These are phyloP conservation scores for Phytopythium chamaehyphon DNA, from an alignment of 352 stramenopile genomes.

Conservation along the genomic window DNA sequence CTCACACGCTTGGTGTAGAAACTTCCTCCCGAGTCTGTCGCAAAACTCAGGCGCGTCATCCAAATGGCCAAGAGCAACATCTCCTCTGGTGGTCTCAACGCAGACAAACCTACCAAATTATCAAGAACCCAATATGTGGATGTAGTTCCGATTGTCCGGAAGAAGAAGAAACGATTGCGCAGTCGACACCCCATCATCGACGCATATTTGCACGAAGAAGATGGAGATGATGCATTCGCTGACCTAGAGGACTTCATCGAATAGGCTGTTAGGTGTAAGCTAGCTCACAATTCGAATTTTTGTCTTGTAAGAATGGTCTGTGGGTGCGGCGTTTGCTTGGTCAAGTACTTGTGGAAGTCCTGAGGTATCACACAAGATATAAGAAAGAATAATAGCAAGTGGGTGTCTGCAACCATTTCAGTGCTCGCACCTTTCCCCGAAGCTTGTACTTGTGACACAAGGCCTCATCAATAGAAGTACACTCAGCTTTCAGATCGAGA, in stretches of 20 bases:
- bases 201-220: slow-evolving; percentile 69
- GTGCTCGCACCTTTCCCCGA: slow-evolving; percentile 44
- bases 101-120: slow-evolving; percentile 7
- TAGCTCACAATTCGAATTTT: slow-evolving; percentile 29
- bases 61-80: slow-evolving; percentile 37
- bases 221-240: slow-evolving; percentile 59
- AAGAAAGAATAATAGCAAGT: not conserved
- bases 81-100: slow-evolving; percentile 11
- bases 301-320: slow-evolving; percentile 28
- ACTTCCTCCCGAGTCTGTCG: slow-evolving; percentile 15
- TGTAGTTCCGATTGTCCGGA: slow-evolving; percentile 52
- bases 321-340: slow-evolving; percentile 20
- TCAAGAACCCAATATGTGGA: slow-evolving; percentile 33
- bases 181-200: slow-evolving; percentile 75
- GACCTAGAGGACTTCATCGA: slow-evolving; percentile 81
- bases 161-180: slow-evolving; percentile 44
- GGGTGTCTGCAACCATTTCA: not conserved
- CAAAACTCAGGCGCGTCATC: slow-evolving; percentile 31
- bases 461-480: slow-evolving; percentile 18
- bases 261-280: slow-evolving; percentile 12
- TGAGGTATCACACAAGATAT: slow-evolving; percentile 8
- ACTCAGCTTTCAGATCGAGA: slow-evolving; percentile 28
- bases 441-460: slow-evolving; percentile 44
- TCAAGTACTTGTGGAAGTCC: slow-evolving; percentile 43
- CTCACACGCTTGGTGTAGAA: slow-evolving; percentile 10